Conservation (phyloP, 108 stramenopile species). For the Skeletonema grethae region DNA sequence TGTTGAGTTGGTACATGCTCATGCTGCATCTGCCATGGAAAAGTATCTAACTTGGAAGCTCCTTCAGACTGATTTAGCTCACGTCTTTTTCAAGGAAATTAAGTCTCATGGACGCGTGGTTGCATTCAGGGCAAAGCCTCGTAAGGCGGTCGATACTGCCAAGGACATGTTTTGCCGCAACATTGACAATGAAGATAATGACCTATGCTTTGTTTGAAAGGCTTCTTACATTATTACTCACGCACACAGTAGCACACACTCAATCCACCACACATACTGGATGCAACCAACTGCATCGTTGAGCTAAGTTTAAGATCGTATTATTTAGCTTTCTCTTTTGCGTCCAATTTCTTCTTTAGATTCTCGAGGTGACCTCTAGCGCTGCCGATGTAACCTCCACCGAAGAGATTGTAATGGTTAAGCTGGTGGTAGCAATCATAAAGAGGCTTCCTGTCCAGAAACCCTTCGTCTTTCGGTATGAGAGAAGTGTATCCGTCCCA, state of each 20-base stretch:
- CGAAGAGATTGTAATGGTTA: conserved; percentile 69
- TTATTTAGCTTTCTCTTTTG: conserved; percentile 22
- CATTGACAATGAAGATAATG: conserved; percentile 14
- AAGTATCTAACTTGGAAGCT: conserved; percentile 57
- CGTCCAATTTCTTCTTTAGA: conserved; percentile 39
- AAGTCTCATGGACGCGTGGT: conserved; percentile 53
- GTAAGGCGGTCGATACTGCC: conserved; percentile 57
- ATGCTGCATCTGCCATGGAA: conserved; percentile 61
- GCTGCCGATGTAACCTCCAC: conserved; percentile 51
- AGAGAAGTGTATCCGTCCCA: conserved; percentile 56
- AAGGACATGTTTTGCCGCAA: conserved; percentile 37
- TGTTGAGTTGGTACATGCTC: conserved; percentile 54
- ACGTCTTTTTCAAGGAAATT: conserved; percentile 65
- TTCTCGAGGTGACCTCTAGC: conserved; percentile 48
- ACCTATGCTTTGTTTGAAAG: conserved; percentile 21
- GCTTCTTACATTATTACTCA: neutral
- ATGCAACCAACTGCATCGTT: neutral
- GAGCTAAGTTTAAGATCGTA: neutral
- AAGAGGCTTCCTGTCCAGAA: conserved; percentile 49
- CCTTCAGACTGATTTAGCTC: conserved; percentile 42
- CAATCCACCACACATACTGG: neutral
- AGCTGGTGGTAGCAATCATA: conserved; percentile 70
- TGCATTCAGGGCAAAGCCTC: conserved; percentile 63
- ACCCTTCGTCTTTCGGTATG: conserved; percentile 55
- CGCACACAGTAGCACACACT: neutral